Base-by-base conservation (phyloP, 352 stramenopile genomes). In the Albugo laibachii region DNA sequence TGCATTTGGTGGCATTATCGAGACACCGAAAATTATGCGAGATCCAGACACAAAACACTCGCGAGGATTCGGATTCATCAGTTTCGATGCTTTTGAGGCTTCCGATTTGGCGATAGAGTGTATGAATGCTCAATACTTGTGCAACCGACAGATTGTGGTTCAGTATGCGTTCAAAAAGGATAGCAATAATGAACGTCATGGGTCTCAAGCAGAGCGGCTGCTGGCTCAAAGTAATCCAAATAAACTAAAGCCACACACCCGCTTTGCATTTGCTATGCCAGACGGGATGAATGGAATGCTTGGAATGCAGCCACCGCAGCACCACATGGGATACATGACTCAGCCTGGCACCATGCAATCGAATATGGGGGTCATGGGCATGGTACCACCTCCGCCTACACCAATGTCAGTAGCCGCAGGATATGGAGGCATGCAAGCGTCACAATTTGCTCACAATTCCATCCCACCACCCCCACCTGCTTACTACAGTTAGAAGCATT, bases 161-260 rank as follows among this genome's bases (percentile, higher is more conserved):
- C 88, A 99, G 63, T 99, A 98, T 69, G 95, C 95, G 11, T 98
- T 95, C 66, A 99, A 99, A 69, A 97, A 97, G 58, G 93, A 97
- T 56, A 92, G 77, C 41, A 69, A 89, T 37, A 82, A 86, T 34
- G 89, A 97, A 54, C 68, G 89, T 18, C 89, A 97, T 55, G 89
- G 89, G 13, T 93, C 83, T 1, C 71, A 92, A 45, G 83, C 83
- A 36, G 83, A 95, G 56, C 64, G 83, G 11, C 52, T 94, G 41
- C 55, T 95, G 27, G 83, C 83, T 11, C 73, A 82, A 52, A 76
- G 54, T 49, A 92, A 87, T 53, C 79, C 69, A 13, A 87, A 84
- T 49, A 81, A 80, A 47, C 57, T 86, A 18, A 65, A 84, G 47
- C 76, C 76, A 10, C 65, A 89, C 55, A 89, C 73, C 11, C 73